Conservation (phyloP, 2,329 filamentous ascomycete genomes). For the Aspergillus sergii region DNA sequence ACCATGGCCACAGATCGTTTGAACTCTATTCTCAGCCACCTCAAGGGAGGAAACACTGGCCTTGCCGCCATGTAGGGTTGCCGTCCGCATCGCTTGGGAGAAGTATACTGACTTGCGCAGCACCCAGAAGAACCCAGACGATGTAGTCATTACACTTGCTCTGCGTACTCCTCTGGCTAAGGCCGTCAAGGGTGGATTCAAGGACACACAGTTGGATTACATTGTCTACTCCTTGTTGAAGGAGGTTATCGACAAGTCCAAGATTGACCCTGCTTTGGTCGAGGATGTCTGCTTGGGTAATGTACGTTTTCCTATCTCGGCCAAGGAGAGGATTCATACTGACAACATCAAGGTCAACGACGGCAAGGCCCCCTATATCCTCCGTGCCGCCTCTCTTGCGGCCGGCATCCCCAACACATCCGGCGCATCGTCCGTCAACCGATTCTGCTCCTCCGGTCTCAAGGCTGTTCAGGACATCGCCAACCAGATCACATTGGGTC, state of each 20-base stretch:
- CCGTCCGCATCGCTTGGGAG: background rate
- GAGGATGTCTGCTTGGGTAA: conserved; percentile 94
- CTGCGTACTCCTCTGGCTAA: conserved; percentile 88
- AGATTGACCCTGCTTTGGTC: conserved; percentile 76
- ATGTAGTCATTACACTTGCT: conserved; percentile 93
- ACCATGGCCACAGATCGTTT: conserved; percentile 83
- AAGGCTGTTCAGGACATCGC: conserved; percentile 96
- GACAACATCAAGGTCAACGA: conserved; percentile 67
- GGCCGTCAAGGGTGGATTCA: conserved; percentile 88
- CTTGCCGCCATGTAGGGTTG: conserved; percentile 76
- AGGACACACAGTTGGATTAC: conserved; percentile 88
- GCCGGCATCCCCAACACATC: conserved; percentile 93
- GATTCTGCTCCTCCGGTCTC: conserved; percentile 96
- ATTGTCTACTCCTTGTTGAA: conserved; percentile 82
- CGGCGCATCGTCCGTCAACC: conserved; percentile 79
- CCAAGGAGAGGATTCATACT: conserved; percentile 7
- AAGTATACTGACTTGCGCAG: conserved; percentile 49
- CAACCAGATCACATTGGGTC: conserved; percentile 76
- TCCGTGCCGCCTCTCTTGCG: conserved; percentile 83
- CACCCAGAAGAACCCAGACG: conserved; percentile 89
- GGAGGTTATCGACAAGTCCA: conserved; percentile 70
- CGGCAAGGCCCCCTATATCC: conserved; percentile 83
- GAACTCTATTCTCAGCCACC: conserved; percentile 82
- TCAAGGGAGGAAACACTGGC: conserved; percentile 67
- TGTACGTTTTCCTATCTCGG: conserved; percentile 53